Evolutionary conservation across 768 basidiomycete species (phyloP).

Genomic region (Kondoa subrosea): DNA sequence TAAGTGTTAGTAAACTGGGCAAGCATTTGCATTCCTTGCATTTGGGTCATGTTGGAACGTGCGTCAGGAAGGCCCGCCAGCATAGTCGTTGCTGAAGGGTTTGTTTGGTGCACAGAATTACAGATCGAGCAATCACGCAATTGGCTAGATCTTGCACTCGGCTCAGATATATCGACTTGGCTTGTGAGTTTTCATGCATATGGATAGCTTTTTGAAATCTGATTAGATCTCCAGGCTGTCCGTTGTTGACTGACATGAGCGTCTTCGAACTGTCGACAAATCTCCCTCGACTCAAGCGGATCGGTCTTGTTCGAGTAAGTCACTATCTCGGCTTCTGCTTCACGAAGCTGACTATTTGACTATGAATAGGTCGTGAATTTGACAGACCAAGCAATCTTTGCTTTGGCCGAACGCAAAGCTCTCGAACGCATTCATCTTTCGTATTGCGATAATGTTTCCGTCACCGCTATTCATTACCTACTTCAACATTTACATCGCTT

Average conservation of each 20-base stretch:
- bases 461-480: slow-evolving; percentile 77
- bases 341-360: not conserved
- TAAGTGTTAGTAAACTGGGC: slow-evolving; percentile 71
- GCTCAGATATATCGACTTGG: slow-evolving; percentile 86
- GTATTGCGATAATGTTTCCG: slow-evolving; percentile 87
- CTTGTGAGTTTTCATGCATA: slow-evolving; percentile 45
- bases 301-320: slow-evolving; percentile 71
- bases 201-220: slow-evolving; percentile 11
- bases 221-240: slow-evolving; percentile 47
- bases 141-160: slow-evolving; percentile 76
- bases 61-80: slow-evolving; percentile 1
- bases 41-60: slow-evolving; percentile 59
- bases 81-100: not conserved
- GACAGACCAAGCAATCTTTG: slow-evolving; percentile 82
- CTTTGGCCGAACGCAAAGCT: slow-evolving; percentile 66
- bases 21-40: slow-evolving; percentile 87
- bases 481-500: slow-evolving; percentile 74
- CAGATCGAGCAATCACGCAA: slow-evolving; percentile 66
- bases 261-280: slow-evolving; percentile 69
- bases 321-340: not conserved
- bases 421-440: slow-evolving; percentile 92
- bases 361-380: slow-evolving; percentile 47
- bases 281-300: slow-evolving; percentile 74
- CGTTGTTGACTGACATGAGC: slow-evolving; percentile 74
- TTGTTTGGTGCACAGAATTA: slow-evolving; percentile 42